Conservation (phyloP, 1,139 yeast species). For the Geotrichum carabidarum region DNA sequence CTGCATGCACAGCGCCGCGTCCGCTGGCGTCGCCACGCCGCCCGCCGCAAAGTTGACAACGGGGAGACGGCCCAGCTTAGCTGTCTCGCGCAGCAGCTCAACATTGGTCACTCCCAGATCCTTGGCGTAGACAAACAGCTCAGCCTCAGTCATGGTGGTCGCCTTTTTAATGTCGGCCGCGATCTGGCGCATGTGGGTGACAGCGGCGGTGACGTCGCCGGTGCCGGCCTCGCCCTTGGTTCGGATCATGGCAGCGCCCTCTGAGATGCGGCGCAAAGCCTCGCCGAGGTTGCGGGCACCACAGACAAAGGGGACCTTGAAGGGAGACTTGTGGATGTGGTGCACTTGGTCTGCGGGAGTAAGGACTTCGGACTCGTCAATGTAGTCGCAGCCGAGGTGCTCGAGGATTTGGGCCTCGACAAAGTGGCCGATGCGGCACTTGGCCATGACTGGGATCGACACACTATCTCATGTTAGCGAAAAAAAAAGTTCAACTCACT, state of each 20-base stretch:
- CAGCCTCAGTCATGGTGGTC: slow-evolving; percentile 42
- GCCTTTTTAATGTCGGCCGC: slow-evolving; percentile 52
- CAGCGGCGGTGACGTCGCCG: slow-evolving; percentile 85
- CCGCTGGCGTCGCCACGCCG: slow-evolving; percentile 86
- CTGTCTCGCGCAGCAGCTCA: slow-evolving; percentile 49
- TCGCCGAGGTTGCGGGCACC: slow-evolving; percentile 84
- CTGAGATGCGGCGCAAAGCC: slow-evolving; percentile 72
- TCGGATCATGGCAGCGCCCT: slow-evolving; percentile 86
- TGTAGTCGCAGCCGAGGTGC: slow-evolving; percentile 69
- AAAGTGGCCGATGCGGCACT: slow-evolving; percentile 77
- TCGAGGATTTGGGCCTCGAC: slow-evolving; percentile 80
- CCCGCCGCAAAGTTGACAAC: slow-evolving; percentile 90
- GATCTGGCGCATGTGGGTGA: slow-evolving; percentile 63
- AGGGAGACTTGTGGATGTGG: slow-evolving; percentile 60
- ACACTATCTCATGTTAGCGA: slow-evolving; percentile 25
- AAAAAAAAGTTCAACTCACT: too few relatives aligned
- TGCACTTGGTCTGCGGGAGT: slow-evolving; percentile 72
- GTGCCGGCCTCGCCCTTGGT: slow-evolving; percentile 91
- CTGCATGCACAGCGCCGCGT: slow-evolving; percentile 85
- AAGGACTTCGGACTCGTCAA: slow-evolving; percentile 77
- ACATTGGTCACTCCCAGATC: slow-evolving; percentile 55
- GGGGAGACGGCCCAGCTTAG: slow-evolving; percentile 59
- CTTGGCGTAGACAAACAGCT: slow-evolving; percentile 50
- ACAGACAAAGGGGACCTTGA: slow-evolving; percentile 76
- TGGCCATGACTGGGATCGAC: slow-evolving; percentile 67